phyloP scores from a whole-genome alignment of 2,329 filamentous ascomycete genomes.

The Colletotrichum sp. region DNA sequence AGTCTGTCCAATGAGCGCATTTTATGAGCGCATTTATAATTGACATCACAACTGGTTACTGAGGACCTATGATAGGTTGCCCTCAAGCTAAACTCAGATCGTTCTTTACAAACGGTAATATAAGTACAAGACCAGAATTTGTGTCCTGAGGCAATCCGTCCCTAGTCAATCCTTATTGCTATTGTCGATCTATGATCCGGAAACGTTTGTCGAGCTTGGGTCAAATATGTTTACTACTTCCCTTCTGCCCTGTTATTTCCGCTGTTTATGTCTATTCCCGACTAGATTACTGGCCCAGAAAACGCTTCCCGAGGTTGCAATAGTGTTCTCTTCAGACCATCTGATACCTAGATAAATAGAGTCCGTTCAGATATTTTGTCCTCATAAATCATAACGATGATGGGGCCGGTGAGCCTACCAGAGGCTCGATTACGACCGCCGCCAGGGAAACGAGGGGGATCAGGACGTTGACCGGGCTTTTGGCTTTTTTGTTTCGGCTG shows the following conservation, averaged over 20 bases:
- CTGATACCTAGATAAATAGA: background rate
- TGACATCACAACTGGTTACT: background rate
- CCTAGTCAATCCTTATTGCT: background rate
- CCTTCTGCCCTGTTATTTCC: accelerated
- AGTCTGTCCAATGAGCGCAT: too few relatives aligned
- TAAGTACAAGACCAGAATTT: background rate
- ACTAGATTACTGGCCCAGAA: background rate
- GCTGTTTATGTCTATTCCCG: too few relatives aligned
- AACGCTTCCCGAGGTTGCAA: background rate
- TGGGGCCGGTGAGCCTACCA: accelerated
- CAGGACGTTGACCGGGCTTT: background rate
- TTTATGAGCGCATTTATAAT: too few relatives aligned
- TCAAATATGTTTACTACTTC: too few relatives aligned
- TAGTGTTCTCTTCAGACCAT: accelerated
- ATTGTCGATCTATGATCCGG: background rate
- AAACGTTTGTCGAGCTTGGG: accelerated
- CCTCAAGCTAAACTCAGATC: background rate
- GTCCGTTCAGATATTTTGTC: background rate
- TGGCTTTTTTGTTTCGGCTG: background rate
- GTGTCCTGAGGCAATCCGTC: accelerated
- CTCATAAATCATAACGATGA: accelerated
- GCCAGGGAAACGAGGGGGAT: background rate
- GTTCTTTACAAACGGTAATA: background rate
- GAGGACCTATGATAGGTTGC: background rate
- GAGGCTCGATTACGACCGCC: background rate